Base-by-base conservation (phyloP, 2,329 filamentous ascomycete species). In the Zymoseptoria brevis region DNA sequence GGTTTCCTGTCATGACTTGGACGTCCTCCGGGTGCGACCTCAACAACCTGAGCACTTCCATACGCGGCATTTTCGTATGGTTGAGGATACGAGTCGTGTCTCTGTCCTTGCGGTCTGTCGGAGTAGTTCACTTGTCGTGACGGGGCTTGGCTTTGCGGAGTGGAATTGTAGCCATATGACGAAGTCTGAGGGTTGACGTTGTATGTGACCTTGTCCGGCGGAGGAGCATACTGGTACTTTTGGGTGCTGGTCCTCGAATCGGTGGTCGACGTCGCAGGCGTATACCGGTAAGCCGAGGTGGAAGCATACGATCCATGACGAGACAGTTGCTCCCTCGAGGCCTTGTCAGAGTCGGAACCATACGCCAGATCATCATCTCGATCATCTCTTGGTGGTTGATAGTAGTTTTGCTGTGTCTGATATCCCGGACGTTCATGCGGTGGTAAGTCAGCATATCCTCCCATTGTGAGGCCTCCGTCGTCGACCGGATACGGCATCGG, bases 381-480 rank as follows among this genome's bases (percentile, higher is more conserved):
- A n/a, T 70, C 66, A 51, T 65, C 57, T 45, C 60, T 52, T 19
- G 51, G 55, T 48, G 51, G 53, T 45, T 35, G 63, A 59, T 62
- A 52, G 35, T 45, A 45, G 50, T 57, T 62, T 35, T 54, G 61
- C 26, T 57, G 61, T 58, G 56, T 60, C 61, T 57, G 57, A 56
- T 70, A 77, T 41, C 71, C 74, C 2, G 76, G 75, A 4, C 76
- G 69, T 61, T 79, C 72, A 55, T 77, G 67, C 11, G 75, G 76
- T 26, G 76, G 76, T 8, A 77, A 70, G 61, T 79, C 76, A 22
- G 69, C 67, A 60, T 75, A 78, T 57, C 72, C 74, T 55, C 76
- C 76, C 75, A 77, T 77, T 54, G 75, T 76, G 35, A 76, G 72
- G 62, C 70, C 70, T 7, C 58, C 62, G 55, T 67, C 58, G 30